Conservation (phyloP, 2,329 filamentous ascomycete species). For the Cytospora schulzeri region DNA sequence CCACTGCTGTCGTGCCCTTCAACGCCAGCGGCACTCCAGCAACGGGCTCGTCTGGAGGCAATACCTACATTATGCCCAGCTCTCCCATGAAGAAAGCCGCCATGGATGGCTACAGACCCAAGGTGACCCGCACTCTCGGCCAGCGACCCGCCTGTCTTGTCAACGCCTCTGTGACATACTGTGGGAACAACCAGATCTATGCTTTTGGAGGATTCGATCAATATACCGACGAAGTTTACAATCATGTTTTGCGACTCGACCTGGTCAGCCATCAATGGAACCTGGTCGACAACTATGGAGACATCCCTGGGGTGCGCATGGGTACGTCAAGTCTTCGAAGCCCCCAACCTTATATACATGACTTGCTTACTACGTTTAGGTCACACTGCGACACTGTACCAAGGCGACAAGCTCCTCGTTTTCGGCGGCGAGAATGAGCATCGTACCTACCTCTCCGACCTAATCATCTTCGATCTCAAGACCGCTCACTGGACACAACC, state of each 20-base stretch:
- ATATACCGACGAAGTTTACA: constrained; percentile 98
- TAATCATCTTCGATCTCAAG: constrained; percentile 94
- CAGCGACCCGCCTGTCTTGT: constrained; percentile 91
- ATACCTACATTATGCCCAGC: constrained; percentile 90
- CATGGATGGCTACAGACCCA: constrained; percentile 79
- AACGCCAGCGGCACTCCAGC: constrained; percentile 42
- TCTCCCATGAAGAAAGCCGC: constrained; percentile 71
- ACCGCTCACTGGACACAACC: constrained; percentile 96
- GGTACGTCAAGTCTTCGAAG: constrained; percentile 55
- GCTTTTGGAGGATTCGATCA: constrained; percentile 98
- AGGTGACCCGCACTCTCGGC: constrained; percentile 76
- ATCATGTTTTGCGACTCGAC: constrained; percentile 90
- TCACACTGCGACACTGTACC: constrained; percentile 91
- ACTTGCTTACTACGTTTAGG: constrained; percentile 52
- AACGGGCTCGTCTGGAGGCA: constrained; percentile 62
- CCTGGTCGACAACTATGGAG: constrained; percentile 96
- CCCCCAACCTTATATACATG: not conserved
- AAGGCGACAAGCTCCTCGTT: constrained; percentile 92
- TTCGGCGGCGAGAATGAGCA: constrained; percentile 99
- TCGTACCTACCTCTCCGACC: constrained; percentile 89
- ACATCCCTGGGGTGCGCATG: constrained; percentile 97
- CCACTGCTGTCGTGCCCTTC: constrained; percentile 34
- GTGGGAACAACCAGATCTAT: constrained; percentile 95
- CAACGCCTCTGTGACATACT: constrained; percentile 98
- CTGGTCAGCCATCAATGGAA: constrained; percentile 89